Evolutionary conservation across 1,139 yeast species (phyloP), one percentile per base, ranked within the genome.

Genomic region (Pichia terricola): DNA sequence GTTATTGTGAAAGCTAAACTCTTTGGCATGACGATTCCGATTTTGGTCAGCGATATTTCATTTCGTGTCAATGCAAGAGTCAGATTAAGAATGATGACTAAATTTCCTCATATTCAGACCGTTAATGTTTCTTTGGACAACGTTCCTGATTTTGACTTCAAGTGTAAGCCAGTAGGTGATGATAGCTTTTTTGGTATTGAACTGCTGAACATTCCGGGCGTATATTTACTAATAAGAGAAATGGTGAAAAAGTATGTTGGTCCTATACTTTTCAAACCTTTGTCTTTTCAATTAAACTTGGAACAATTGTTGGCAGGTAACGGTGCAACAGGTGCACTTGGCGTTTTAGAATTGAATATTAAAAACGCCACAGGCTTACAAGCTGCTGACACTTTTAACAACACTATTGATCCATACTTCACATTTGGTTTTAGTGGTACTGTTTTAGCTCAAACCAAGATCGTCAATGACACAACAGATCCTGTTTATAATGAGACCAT

Each of bases 41-140:
- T 82, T 26, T 67, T 73, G 28, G 78, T 83, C 26, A 72, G 79
- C 33, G 77, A 79, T 52, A 71, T 79, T 46, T 69, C 88, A 0
- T 77, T 81, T 54, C 73, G 69, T 45, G 89, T 85, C 7, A 68
- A 77, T 50, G 75, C 82, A 45, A 77, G 96, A 62, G 75, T 91
- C 44, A 75, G 96, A 58, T 64, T 91, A 61, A 83, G 91, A 70
- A 79, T 91, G 81, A 89, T 86, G 82, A 64, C 87, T 3, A 73
- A 87, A 5, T 88, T 84, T 65, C 98, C 98, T 4, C 97, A 91
- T 63, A 70, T 91, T 50, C 94, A 91, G 63, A 88, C 96, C 2
- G 79, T 88, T 26, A 91, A 85, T 59, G 77, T 89, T 33, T 80
- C 95, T 26, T 68, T 91, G 54, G 67, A 88, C 62, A 91, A 86